These are phyloP conservation scores for Gossypium australe DNA, from an alignment of 345 rosid species.

Conservation along the genomic window DNA sequence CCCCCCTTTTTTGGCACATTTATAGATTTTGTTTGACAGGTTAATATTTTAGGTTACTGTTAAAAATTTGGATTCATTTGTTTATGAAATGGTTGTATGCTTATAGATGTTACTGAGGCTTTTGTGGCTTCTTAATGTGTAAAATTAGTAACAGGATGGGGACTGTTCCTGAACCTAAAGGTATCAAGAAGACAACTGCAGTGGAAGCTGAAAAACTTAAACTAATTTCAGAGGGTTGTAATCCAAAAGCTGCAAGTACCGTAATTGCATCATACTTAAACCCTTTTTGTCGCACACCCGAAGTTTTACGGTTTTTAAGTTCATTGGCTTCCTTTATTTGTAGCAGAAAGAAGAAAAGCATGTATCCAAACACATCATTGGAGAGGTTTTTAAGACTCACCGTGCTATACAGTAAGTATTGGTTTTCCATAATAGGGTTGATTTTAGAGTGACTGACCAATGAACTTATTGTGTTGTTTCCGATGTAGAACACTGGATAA, in stretches of 20 bases:
- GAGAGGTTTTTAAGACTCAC: constrained; percentile 69
- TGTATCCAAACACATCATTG: constrained; percentile 55
- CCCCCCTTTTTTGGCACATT: neutral
- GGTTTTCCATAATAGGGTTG: neutral
- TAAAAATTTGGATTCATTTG: neutral
- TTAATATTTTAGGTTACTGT: neutral
- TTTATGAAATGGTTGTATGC: neutral
- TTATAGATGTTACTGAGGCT: neutral
- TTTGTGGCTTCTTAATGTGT: constrained; percentile 10
- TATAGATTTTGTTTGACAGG: neutral
- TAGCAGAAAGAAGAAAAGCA: constrained; percentile 66
- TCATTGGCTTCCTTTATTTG: constrained; percentile 39
- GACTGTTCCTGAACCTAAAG: constrained; percentile 61
- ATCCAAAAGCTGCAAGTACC: constrained; percentile 52
- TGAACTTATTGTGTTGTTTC: constrained; percentile 17
- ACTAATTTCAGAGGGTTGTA: constrained; percentile 76
- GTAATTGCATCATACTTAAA: neutral
- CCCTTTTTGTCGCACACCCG: neutral
- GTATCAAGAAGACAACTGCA: constrained; percentile 51
- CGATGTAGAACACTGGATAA: constrained; percentile 69
- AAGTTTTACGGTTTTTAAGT: constrained; percentile 20
- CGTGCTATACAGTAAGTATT: constrained; percentile 71
- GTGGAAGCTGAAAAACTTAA: constrained; percentile 67
- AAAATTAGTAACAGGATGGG: constrained; percentile 51
- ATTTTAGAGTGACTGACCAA: constrained; percentile 2